Conservation (phyloP, 2,329 filamentous ascomycete species). For the Tolypocladium guangdongense region DNA sequence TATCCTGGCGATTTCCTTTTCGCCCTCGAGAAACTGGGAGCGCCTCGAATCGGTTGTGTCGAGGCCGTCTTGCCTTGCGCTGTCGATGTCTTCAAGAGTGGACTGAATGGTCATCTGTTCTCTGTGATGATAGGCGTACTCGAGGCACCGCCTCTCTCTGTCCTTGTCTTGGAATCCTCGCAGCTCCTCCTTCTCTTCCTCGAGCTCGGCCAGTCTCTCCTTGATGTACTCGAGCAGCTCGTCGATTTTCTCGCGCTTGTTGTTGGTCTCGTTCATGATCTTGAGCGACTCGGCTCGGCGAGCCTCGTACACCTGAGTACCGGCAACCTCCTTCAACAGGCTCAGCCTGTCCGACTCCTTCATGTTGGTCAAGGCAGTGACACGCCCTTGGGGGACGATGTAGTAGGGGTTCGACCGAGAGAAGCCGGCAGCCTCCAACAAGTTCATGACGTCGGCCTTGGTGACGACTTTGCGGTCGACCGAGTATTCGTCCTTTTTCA, state of each 20-base stretch:
- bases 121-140: constrained; percentile 88
- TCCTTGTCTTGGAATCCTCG: constrained; percentile 93
- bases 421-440: constrained; percentile 92
- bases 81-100: constrained; percentile 73
- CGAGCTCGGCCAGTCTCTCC: constrained; percentile 75
- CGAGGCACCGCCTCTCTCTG: constrained; percentile 77
- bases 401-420: constrained; percentile 98
- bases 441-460: constrained; percentile 86
- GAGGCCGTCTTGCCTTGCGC: constrained; percentile 67
- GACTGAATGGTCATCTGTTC: constrained; percentile 73
- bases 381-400: constrained; percentile 93
- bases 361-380: constrained; percentile 96
- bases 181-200: constrained; percentile 95
- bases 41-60: constrained; percentile 77
- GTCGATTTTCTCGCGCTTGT: constrained; percentile 90
- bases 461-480: constrained; percentile 94
- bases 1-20: constrained; percentile 66
- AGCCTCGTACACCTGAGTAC: constrained; percentile 93
- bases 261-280: constrained; percentile 94
- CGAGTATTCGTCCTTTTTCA: constrained; percentile 98
- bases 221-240: constrained; percentile 87
- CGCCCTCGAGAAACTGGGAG: constrained; percentile 63
- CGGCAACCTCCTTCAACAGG: constrained; percentile 93
- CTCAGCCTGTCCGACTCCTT: constrained; percentile 87
- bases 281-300: constrained; percentile 84